phyloP scores from a whole-genome alignment of 2,329 filamentous ascomycete species.

The Aureobasidium sp. region DNA sequence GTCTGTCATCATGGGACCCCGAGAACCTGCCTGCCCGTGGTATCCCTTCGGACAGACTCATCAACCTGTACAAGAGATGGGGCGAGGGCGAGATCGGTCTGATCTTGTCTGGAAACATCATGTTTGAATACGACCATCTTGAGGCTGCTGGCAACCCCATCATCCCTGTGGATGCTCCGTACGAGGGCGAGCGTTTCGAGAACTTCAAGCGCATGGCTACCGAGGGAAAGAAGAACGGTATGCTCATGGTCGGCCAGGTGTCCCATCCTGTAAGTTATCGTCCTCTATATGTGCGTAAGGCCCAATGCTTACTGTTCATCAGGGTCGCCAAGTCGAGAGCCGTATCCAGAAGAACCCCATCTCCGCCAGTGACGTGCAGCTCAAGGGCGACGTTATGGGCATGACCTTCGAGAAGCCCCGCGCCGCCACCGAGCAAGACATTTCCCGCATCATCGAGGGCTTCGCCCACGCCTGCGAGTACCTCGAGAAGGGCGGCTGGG shows the following conservation, averaged over 20 bases:
- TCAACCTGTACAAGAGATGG: conserved; percentile 56
- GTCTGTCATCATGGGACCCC: conserved; percentile 54
- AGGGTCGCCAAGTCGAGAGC: conserved; percentile 47
- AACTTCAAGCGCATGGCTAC: conserved; percentile 51
- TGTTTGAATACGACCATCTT: conserved; percentile 55
- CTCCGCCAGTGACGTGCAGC: conserved; percentile 44
- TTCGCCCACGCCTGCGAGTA: conserved; percentile 58
- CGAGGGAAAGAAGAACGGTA: conserved; percentile 50
- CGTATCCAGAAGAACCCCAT: conserved; percentile 45
- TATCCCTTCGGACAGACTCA: conserved; percentile 46
- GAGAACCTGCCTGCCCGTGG: conserved; percentile 47
- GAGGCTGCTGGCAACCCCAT: conserved; percentile 53
- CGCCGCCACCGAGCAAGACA: conserved; percentile 48
- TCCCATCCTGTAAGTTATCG: conserved; percentile 42
- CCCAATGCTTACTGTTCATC: neutral
- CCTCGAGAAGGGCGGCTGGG: conserved; percentile 55
- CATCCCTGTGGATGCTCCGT: conserved; percentile 47
- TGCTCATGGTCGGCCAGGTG: conserved; percentile 54
- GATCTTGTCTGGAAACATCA: conserved; percentile 57
- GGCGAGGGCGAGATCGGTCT: conserved; percentile 51
- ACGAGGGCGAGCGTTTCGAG: conserved; percentile 52
- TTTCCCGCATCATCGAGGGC: conserved; percentile 50
- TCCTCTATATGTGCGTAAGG: no score
- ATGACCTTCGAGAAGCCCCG: conserved; percentile 49
- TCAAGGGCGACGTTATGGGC: conserved; percentile 39